Evolutionary conservation across 2,329 filamentous ascomycete species (phyloP).

Genomic region (Hirsutella thompsonii): DNA sequence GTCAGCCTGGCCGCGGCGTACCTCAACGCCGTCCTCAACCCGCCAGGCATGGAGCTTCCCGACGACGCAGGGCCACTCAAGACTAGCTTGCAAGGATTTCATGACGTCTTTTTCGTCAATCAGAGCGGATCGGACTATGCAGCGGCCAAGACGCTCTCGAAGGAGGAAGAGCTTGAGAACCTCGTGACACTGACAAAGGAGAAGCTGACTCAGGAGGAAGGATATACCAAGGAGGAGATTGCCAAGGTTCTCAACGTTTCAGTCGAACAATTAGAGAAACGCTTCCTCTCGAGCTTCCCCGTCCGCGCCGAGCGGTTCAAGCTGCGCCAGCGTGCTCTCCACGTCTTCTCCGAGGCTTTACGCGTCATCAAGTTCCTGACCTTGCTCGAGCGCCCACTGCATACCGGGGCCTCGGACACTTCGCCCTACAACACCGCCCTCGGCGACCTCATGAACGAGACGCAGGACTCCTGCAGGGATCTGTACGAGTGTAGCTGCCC

Average conservation of each 20-base stretch:
- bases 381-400: conserved; percentile 47
- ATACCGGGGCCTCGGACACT: conserved; percentile 35
- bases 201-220: conserved; percentile 64
- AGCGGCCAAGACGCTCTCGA: conserved; percentile 27
- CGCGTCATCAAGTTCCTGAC: conserved; percentile 76
- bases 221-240: conserved; percentile 82
- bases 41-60: conserved; percentile 48
- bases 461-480: conserved; percentile 76
- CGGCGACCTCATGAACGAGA: conserved; percentile 76
- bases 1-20: conserved; percentile 75
- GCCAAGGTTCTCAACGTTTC: conserved; percentile 56
- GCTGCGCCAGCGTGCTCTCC: conserved; percentile 74
- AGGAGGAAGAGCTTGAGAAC: conserved; percentile 57
- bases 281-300: conserved; percentile 79
- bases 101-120: conserved; percentile 62
- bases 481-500: conserved; percentile 85
- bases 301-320: conserved; percentile 80
- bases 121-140: conserved; percentile 24
- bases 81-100: conserved; percentile 74
- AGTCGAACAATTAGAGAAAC: conserved; percentile 57
- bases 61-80: conserved; percentile 72
- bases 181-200: conserved; percentile 57
- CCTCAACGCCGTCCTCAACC: conserved; percentile 45
- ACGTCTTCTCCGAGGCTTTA: conserved; percentile 82
- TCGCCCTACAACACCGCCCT: conserved; percentile 51